These are phyloP conservation scores for Pleurotus citrinopileatus DNA, from an alignment of 768 basidiomycete species.

Conservation along the genomic window DNA sequence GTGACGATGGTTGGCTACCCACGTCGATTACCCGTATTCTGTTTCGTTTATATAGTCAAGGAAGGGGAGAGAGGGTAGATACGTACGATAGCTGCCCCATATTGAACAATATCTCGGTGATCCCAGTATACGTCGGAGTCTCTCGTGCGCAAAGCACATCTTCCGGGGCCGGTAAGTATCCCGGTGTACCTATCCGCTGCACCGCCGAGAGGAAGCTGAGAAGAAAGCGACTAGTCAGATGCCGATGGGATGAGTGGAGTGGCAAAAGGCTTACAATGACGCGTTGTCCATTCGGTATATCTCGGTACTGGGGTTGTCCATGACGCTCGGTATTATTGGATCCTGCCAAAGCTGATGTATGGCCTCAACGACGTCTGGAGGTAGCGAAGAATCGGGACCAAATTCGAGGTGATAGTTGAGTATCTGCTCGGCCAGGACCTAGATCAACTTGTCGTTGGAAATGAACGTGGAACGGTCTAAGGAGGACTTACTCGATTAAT, in stretches of 20 bases:
- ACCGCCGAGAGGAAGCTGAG: conserved; percentile 83
- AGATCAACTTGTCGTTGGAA: not conserved
- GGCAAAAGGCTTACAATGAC: conserved; percentile 57
- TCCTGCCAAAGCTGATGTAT: conserved; percentile 72
- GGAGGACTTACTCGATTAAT: conserved; percentile 50
- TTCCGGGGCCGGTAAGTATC: conserved; percentile 82
- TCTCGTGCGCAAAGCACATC: conserved; percentile 88
- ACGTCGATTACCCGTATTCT: conserved; percentile 76
- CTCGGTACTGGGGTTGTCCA: conserved; percentile 59
- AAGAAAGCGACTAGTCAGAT: not conserved
- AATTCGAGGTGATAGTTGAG: conserved; percentile 54
- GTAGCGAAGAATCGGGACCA: conserved; percentile 42
- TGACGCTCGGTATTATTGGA: conserved; percentile 53
- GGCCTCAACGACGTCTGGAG: conserved; percentile 64
- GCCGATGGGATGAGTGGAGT: not conserved
- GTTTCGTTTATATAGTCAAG: no score
- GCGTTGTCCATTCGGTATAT: conserved; percentile 98
- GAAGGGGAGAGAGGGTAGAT: not conserved
- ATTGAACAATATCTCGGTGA: conserved; percentile 81
- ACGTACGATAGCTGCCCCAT: conserved; percentile 65
- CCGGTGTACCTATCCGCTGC: conserved; percentile 73
- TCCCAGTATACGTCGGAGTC: conserved; percentile 91
- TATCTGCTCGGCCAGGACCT: conserved; percentile 54
- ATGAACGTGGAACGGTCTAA: no score
- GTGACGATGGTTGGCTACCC: conserved; percentile 75